Percentiles rank a stretch among this genome's conserved stretches.
Evolutionary conservation across 305 asterid genomes (phyloP).

Genomic region (Ajuga reptans): DNA sequence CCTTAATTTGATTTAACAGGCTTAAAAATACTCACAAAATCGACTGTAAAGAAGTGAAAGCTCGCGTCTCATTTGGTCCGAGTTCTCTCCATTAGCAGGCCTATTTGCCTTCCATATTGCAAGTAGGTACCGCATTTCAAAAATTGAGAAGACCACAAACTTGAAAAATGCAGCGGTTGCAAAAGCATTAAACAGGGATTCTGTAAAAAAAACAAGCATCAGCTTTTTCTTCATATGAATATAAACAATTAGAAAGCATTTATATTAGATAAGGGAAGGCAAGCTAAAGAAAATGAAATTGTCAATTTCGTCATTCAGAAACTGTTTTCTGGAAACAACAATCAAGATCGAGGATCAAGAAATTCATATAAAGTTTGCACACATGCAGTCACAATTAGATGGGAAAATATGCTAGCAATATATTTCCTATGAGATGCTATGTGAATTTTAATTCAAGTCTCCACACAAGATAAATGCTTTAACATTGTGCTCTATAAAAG

Average conservation of each 20-base stretch:
- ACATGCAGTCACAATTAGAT: not conserved
- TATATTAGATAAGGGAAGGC: not conserved
- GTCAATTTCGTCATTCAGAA: not conserved
- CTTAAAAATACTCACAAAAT: constrained; percentile 60
- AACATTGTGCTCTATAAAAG: too few relatives aligned
- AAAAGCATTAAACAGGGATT: constrained; percentile 91
- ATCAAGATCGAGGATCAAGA: not conserved
- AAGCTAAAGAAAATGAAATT: not conserved
- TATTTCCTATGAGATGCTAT: not conserved
- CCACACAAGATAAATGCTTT: not conserved
- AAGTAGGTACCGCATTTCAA: constrained; percentile 97
- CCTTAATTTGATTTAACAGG: not conserved
- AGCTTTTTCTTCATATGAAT: constrained; percentile 14
- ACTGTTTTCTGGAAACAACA: not conserved
- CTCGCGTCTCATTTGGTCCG: constrained; percentile 96
- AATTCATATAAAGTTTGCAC: not conserved
- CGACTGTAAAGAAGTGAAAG: constrained; percentile 93
- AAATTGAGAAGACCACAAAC: constrained; percentile 95
- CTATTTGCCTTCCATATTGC: constrained; percentile 96
- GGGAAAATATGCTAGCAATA: not conserved
- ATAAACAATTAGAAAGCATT: not conserved
- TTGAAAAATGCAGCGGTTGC: constrained; percentile 99
- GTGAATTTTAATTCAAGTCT: not conserved
- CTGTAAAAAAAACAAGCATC: constrained; percentile 39
- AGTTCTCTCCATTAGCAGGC: constrained; percentile 67